Evolutionary conservation across 176 grass and related monocot genomes (phyloP).

Genomic region (Triticum monococcum): DNA sequence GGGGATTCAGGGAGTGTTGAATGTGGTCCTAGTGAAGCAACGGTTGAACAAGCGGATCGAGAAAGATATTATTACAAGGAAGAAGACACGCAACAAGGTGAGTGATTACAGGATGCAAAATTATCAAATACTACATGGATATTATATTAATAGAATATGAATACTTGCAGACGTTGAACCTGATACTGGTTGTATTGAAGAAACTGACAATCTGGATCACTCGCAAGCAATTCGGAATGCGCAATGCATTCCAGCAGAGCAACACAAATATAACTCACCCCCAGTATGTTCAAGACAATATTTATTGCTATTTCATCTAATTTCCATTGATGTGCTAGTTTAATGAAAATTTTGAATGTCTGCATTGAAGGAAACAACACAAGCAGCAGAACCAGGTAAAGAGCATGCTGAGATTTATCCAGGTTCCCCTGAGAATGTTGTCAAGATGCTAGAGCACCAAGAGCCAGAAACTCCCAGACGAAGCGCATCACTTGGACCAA

Average conservation of each 20-base stretch:
- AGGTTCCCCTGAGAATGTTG: conserved; percentile 25
- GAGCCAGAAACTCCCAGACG: conserved; percentile 36
- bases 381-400: conserved; percentile 11
- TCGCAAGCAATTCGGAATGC: neutral
- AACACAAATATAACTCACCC: neutral
- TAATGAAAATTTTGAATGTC: neutral
- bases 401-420: neutral
- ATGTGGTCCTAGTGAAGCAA: conserved; percentile 13
- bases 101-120: conserved; percentile 4
- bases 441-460: conserved; percentile 14
- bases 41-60: conserved; percentile 20
- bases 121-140: neutral
- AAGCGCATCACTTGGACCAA: neutral
- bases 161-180: conserved; percentile 28
- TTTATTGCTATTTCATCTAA: neutral
- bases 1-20: neutral
- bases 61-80: conserved; percentile 23
- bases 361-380: conserved; percentile 30
- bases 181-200: neutral
- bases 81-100: conserved; percentile 31
- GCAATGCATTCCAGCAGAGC: conserved; percentile 4
- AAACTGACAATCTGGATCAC: conserved; percentile 13
- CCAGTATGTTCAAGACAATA: conserved; percentile 27
- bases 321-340: neutral
- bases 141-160: neutral